Percentiles rank a stretch among this genome's conserved stretches.
phyloP scores from a whole-genome alignment of 2,329 filamentous ascomycete genomes.

The Colletotrichum cordylinicola region DNA sequence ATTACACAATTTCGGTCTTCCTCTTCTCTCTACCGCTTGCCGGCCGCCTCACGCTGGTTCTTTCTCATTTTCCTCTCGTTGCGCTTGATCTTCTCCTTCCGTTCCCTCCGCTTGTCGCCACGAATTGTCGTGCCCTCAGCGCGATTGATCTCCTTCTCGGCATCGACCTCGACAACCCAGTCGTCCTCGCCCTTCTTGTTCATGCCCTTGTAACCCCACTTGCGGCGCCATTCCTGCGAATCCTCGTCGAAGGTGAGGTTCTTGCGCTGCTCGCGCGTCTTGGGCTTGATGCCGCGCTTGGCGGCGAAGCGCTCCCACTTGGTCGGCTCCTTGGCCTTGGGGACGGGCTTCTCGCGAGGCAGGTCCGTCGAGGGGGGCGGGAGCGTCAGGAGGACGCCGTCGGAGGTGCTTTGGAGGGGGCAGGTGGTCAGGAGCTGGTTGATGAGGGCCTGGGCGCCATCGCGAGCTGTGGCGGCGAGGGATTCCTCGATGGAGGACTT shows the following conservation, averaged over 20 bases:
- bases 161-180: conserved; percentile 92
- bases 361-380: conserved; percentile 73
- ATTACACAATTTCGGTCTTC: background rate
- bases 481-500: conserved; percentile 64
- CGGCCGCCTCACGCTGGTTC: conserved; percentile 58
- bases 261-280: conserved; percentile 76
- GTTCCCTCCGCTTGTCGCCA: conserved; percentile 68
- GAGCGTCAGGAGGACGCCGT: conserved; percentile 80
- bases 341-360: conserved; percentile 91
- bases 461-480: conserved; percentile 78
- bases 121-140: conserved; percentile 68
- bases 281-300: conserved; percentile 95
- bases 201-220: conserved; percentile 93
- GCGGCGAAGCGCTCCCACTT: conserved; percentile 97
- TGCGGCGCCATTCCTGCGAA: conserved; percentile 86
- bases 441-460: conserved; percentile 89
- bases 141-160: conserved; percentile 68
- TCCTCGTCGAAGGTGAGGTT: conserved; percentile 85
- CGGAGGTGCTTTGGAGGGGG: conserved; percentile 72
- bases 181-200: conserved; percentile 85
- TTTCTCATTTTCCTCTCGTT: conserved; percentile 74
- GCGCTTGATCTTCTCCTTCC: conserved; percentile 72
- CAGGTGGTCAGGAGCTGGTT: conserved; percentile 94
- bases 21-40: conserved; percentile 25
- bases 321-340: conserved; percentile 80